Evolutionary conservation across 345 rosid species (phyloP).

Genomic region (Salix udensis): DNA sequence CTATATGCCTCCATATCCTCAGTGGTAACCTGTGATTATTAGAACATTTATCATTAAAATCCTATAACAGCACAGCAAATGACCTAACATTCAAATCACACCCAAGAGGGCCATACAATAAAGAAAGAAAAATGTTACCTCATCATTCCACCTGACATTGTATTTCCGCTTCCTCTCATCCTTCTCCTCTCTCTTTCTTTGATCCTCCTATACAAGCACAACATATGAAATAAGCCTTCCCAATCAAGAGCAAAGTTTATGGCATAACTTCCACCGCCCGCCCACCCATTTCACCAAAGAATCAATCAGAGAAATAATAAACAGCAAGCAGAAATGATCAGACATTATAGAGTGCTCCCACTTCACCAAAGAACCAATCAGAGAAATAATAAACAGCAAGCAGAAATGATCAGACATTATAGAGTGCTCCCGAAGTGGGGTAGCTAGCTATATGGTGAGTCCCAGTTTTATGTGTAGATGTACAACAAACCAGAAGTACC

Average conservation of each 20-base stretch:
- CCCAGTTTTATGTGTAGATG: background rate
- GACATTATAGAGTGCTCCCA: background rate
- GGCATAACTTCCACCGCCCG: background rate
- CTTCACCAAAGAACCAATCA: background rate
- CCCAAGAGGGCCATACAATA: background rate
- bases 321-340: no score
- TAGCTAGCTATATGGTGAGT: background rate
- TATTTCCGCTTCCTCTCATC: slow-evolving; percentile 59
- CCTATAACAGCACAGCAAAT: background rate
- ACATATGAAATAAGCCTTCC: background rate
- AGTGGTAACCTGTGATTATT: slow-evolving; percentile 16
- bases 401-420: background rate
- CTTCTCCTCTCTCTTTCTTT: slow-evolving; percentile 42
- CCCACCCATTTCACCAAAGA: background rate
- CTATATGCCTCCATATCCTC: slow-evolving; percentile 74
- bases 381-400: no score
- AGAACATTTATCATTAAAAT: background rate
- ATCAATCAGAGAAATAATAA: background rate
- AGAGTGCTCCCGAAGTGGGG: background rate
- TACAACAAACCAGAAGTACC: background rate
- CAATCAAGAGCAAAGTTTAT: background rate
- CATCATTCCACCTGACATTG: slow-evolving; percentile 51
- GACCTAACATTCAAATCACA: background rate
- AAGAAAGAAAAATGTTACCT: slow-evolving; percentile 21
- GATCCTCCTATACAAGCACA: slow-evolving; percentile 41